Conservation (phyloP, 495 filamentous ascomycete species). For the Arthonia radiata region DNA sequence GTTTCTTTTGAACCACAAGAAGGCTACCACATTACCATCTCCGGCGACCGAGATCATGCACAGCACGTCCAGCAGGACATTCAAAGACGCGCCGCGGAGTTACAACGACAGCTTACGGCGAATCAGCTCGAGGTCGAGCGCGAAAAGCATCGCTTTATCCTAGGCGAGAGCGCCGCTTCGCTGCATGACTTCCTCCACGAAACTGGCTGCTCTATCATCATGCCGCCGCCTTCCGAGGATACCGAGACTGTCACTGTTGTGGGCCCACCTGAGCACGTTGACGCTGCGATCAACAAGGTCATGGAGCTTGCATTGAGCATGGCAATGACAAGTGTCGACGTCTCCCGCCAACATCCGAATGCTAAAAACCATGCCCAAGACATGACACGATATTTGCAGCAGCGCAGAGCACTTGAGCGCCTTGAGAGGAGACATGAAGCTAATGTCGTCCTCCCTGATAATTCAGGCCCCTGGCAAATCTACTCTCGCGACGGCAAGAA, state of each 20-base stretch:
- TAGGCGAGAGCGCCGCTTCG: conserved; percentile 52
- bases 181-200: conserved; percentile 67
- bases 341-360: conserved; percentile 48
- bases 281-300: conserved; percentile 47
- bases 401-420: conserved; percentile 49
- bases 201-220: conserved; percentile 69
- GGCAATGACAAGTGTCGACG: conserved; percentile 52
- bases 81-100: conserved; percentile 44
- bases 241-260: conserved; percentile 61
- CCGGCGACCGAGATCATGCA: conserved; percentile 65
- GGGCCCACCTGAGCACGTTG: conserved; percentile 47
- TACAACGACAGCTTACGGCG: conserved; percentile 42
- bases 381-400: conserved; percentile 57
- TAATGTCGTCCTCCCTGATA: conserved; percentile 55
- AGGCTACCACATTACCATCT: conserved; percentile 51
- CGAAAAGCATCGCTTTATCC: conserved; percentile 73
- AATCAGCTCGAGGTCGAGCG: conserved; percentile 51
- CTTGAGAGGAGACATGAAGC: conserved; percentile 56
- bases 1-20: conserved; percentile 40
- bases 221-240: conserved; percentile 49
- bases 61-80: conserved; percentile 56
- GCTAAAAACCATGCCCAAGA: conserved; percentile 62
- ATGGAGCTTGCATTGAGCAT: conserved; percentile 64
- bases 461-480: conserved; percentile 53
- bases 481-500: conserved; percentile 69